Evolutionary conservation across 352 stramenopile species (phyloP).

Genomic region (Pythium chondricola): DNA sequence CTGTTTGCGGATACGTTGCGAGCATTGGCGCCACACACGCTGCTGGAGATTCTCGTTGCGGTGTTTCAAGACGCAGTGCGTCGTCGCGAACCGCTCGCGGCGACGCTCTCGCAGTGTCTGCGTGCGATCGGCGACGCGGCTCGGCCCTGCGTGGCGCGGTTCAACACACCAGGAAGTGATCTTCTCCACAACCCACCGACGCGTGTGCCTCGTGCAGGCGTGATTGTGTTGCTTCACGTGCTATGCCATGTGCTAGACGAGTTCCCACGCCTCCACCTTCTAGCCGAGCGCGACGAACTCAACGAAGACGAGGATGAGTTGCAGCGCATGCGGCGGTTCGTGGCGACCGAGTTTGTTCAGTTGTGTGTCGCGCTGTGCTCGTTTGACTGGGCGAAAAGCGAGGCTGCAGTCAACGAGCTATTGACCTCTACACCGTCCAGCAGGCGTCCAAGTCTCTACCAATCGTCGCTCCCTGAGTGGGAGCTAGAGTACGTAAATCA

Average conservation of each 20-base stretch:
- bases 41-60: conserved; percentile 47
- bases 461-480: conserved; percentile 47
- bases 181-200: not conserved
- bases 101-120: conserved; percentile 50
- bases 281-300: conserved; percentile 57
- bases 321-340: conserved; percentile 28
- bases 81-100: conserved; percentile 46
- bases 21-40: conserved; percentile 30
- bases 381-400: no score
- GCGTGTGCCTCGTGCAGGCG: conserved; percentile 21
- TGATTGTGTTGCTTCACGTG: conserved; percentile 52
- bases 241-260: conserved; percentile 58
- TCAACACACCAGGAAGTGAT: conserved; percentile 15
- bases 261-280: conserved; percentile 38
- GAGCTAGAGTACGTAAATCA: conserved; percentile 43
- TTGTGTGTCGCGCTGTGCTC: conserved; percentile 50
- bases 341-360: conserved; percentile 46
- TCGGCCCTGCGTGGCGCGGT: conserved; percentile 24
- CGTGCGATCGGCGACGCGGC: conserved; percentile 37
- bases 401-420: no score
- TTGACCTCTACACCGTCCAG: no score
- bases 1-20: conserved; percentile 43
- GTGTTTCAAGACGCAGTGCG: conserved; percentile 48
- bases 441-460: no score
- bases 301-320: conserved; percentile 66